Percentiles rank a stretch among this genome's conserved stretches.
phyloP scores from a whole-genome alignment of 345 rosid genomes.

The Hibiscus mutabilis region DNA sequence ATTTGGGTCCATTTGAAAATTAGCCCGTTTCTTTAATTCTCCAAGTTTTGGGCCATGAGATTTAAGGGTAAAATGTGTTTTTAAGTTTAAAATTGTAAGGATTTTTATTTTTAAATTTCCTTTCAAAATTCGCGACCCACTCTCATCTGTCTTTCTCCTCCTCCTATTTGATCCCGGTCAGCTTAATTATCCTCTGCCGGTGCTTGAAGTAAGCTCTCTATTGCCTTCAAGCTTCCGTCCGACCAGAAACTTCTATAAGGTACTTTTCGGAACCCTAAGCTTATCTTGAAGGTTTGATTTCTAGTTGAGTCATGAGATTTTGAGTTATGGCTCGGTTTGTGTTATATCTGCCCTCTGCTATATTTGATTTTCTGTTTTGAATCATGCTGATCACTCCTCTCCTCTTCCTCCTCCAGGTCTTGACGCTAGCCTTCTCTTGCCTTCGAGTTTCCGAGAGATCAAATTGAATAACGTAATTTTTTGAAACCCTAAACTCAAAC shows the following conservation, averaged over 20 bases:
- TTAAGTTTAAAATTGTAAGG: too few species aligned
- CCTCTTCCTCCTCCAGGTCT: neutral
- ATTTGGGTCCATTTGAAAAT: too few species aligned
- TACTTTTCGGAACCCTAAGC: neutral
- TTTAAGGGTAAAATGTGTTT: too few species aligned
- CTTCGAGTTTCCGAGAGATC: neutral
- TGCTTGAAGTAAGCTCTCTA: neutral
- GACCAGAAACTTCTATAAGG: neutral
- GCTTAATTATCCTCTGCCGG: neutral
- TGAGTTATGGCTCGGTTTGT: neutral
- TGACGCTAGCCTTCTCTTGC: neutral
- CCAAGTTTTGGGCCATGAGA: too few species aligned
- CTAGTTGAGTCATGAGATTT: neutral
- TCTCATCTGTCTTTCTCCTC: neutral
- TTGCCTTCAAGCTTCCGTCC: neutral
- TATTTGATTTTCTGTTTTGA: too few species aligned
- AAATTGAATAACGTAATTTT: neutral
- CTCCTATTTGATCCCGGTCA: neutral
- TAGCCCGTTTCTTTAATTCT: too few species aligned
- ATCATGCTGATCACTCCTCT: neutral
- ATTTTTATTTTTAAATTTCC: neutral
- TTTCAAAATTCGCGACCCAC: neutral
- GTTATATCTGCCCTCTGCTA: too few species aligned
- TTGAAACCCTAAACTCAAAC: neutral
- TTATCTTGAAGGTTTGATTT: neutral